These are phyloP conservation scores for Fusarium incarnatum DNA, from an alignment of 2,329 filamentous ascomycete species.

Conservation along the genomic window DNA sequence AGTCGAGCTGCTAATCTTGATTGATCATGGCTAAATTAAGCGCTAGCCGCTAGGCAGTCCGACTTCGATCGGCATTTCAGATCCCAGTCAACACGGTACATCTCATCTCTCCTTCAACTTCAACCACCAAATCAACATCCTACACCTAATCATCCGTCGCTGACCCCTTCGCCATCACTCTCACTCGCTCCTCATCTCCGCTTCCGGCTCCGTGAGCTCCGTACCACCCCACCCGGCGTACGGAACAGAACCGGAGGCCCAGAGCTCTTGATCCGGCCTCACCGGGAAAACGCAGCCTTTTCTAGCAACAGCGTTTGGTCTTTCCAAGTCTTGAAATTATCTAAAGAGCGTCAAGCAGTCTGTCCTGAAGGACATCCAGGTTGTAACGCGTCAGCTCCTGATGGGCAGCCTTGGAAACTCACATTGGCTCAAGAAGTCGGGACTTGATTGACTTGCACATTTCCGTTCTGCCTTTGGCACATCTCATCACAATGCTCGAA, in stretches of 20 bases:
- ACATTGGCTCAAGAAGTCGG: neutral
- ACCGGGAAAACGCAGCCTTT: neutral
- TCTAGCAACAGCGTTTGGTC: neutral
- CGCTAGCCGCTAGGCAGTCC: slow-evolving; percentile 28
- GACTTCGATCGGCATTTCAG: slow-evolving; percentile 18
- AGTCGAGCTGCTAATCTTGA: slow-evolving; percentile 8
- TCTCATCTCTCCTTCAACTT: slow-evolving; percentile 24
- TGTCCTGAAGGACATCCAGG: neutral
- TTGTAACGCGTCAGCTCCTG: neutral
- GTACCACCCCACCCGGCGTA: slow-evolving; percentile 17
- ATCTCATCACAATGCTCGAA: slow-evolving; percentile 19
- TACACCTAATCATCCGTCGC: neutral
- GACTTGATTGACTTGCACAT: neutral
- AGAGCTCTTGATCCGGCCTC: slow-evolving; percentile 2
- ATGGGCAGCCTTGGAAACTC: neutral
- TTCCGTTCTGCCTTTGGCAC: neutral
- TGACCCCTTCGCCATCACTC: neutral
- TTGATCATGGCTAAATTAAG: slow-evolving; percentile 28
- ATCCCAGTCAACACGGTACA: slow-evolving; percentile 3
- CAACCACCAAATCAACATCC: slow-evolving; percentile 18
- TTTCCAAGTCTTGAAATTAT: neutral
- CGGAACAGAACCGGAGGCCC: slow-evolving; percentile 17
- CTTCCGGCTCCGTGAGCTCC: slow-evolving; percentile 15
- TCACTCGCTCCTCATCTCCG: neutral
- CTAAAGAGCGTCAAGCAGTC: neutral